phyloP scores from a whole-genome alignment of 192 early-diverging fungal genomes.

The Entomortierella chlamydospora region DNA sequence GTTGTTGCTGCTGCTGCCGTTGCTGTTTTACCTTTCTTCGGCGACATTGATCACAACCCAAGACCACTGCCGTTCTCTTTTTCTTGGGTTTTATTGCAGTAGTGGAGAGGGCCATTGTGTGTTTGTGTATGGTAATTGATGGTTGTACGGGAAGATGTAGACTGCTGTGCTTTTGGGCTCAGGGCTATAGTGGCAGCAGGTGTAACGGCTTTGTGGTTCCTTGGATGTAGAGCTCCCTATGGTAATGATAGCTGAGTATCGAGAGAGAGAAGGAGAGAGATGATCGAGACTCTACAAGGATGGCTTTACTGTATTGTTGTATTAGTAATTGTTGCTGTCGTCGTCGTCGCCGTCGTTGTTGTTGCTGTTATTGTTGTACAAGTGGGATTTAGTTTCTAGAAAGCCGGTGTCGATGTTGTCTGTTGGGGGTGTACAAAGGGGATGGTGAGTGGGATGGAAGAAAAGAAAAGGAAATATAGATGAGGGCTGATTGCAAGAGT shows the following conservation, averaged over 20 bases:
- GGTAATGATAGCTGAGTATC: neutral
- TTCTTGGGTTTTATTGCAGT: constrained; percentile 51
- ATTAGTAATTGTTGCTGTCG: neutral
- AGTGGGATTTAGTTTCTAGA: no score
- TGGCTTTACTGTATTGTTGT: no score
- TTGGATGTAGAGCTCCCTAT: no score
- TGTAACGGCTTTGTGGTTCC: no score
- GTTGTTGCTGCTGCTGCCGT: neutral
- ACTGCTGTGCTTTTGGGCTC: no score
- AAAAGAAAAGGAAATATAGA: no score
- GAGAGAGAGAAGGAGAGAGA: constrained; percentile 1
- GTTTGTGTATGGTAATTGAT: neutral
- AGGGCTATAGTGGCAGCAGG: neutral
- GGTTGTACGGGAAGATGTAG: no score
- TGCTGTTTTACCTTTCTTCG: constrained; percentile 43
- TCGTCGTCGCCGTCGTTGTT: neutral
- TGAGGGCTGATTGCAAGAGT: no score
- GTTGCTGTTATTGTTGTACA: neutral
- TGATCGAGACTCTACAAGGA: constrained; percentile 21
- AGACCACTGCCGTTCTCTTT: constrained; percentile 51
- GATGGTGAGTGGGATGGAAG: no score
- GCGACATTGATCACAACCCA: constrained; percentile 51
- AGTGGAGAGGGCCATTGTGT: constrained; percentile 22
- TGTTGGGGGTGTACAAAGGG: no score
- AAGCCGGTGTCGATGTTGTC: no score